Evolutionary conservation across 2,329 filamentous ascomycete species (phyloP).

Genomic region (Fusarium globosum): DNA sequence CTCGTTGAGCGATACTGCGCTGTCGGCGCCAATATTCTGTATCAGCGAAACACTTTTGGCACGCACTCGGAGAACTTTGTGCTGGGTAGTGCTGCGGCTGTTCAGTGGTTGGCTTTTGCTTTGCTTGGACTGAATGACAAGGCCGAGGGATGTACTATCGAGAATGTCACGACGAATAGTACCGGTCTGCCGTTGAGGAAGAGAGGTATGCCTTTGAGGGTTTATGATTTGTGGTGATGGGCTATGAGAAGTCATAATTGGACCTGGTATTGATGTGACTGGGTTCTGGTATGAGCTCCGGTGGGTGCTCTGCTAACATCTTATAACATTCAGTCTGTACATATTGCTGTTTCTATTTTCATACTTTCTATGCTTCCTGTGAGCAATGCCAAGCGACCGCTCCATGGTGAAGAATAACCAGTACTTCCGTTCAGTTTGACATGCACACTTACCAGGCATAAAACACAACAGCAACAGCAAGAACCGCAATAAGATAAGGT

Average conservation of each 20-base stretch:
- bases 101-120: slow-evolving; percentile 30
- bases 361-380: too few species aligned
- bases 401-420: accelerated
- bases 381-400: accelerated
- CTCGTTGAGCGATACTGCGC: slow-evolving; percentile 35
- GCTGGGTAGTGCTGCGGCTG: slow-evolving; percentile 7
- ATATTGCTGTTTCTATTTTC: too few species aligned
- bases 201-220: slow-evolving; percentile 6
- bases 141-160: slow-evolving; percentile 35
- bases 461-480: background rate
- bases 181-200: slow-evolving; percentile 20
- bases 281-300: accelerated
- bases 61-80: slow-evolving; percentile 24
- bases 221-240: slow-evolving; percentile 31
- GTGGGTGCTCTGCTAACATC: background rate
- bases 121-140: slow-evolving; percentile 27
- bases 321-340: background rate
- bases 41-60: slow-evolving; percentile 37
- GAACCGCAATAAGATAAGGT: background rate
- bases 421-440: background rate
- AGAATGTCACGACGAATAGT: slow-evolving; percentile 35
- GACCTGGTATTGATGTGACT: background rate
- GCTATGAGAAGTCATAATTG: too few species aligned
- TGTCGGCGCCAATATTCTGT: slow-evolving; percentile 39
- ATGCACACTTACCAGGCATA: background rate